These are phyloP conservation scores for Nicotiana sylvestris DNA, from an alignment of 257 asterid species.

Conservation along the genomic window DNA sequence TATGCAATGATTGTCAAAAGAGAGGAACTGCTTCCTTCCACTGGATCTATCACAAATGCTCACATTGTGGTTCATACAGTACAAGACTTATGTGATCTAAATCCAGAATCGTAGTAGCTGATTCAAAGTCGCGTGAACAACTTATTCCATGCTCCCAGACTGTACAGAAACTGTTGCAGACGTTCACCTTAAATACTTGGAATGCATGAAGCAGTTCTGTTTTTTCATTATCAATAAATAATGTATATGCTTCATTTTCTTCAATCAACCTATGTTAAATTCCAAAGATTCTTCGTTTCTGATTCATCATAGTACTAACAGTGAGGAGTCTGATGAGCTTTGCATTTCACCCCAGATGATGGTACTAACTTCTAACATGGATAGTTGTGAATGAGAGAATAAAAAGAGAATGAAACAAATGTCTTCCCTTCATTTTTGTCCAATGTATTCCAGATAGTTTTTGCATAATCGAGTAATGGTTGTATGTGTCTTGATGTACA, in stretches of 20 bases:
- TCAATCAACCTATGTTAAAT: neutral
- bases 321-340: too few relatives aligned
- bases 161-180: neutral
- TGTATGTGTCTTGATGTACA: neutral
- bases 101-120: neutral
- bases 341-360: neutral
- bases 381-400: neutral
- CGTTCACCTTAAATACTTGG: neutral
- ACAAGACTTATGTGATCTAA: conserved; percentile 59
- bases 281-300: neutral
- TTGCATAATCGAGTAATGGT: neutral
- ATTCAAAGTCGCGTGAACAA: neutral
- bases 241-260: neutral
- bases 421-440: neutral
- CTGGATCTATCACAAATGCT: conserved; percentile 84
- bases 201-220: neutral
- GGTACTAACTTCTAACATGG: neutral
- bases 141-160: neutral
- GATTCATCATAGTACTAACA: neutral
- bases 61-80: conserved; percentile 73
- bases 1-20: conserved; percentile 86
- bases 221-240: neutral
- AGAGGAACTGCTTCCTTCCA: conserved; percentile 71
- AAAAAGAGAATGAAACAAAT: neutral
- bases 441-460: neutral